Percentiles rank a stretch among this genome's conserved stretches.
phyloP scores from a whole-genome alignment of 208 protist genomes.

The Crithidia thermophila region DNA sequence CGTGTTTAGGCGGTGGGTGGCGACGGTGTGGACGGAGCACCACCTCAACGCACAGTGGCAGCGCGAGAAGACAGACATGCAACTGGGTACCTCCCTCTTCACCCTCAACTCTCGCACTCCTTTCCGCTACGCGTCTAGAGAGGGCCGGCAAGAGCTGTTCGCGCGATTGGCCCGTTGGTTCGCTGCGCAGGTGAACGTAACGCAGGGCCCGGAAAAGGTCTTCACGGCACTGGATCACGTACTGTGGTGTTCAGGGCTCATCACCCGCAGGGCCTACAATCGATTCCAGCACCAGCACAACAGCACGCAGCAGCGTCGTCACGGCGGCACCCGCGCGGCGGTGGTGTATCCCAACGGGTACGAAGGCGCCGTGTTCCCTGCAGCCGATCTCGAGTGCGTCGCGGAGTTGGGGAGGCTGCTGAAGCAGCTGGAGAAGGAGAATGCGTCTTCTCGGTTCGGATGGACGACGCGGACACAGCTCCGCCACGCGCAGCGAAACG shows the following conservation, averaged over 20 bases:
- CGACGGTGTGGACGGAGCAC: constrained; percentile 58
- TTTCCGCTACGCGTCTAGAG: constrained; percentile 48
- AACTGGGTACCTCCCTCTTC: constrained; percentile 31
- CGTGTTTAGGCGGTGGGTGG: constrained; percentile 37
- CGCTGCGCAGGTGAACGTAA: constrained; percentile 8
- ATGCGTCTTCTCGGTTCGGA: constrained; percentile 13
- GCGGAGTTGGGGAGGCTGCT: constrained; percentile 26
- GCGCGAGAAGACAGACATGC: constrained; percentile 32
- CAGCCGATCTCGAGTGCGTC: constrained; percentile 51
- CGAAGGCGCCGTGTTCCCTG: constrained; percentile 64
- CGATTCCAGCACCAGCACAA: neutral
- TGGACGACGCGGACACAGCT: neutral
- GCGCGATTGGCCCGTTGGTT: constrained; percentile 46
- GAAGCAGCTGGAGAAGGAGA: neutral
- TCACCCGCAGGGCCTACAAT: constrained; percentile 16
- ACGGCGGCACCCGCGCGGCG: too few relatives aligned
- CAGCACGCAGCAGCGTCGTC: too few relatives aligned
- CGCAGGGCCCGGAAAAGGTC: neutral
- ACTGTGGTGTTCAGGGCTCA: constrained; percentile 28
- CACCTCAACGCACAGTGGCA: constrained; percentile 83
- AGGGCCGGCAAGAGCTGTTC: constrained; percentile 72
- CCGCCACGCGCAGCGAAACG: constrained; percentile 16
- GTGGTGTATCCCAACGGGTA: constrained; percentile 37
- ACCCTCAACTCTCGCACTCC: constrained; percentile 40
- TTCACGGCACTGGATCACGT: constrained; percentile 14